Conservation (phyloP, 371 early-diverging fungal species). For the Actinomucor elegans region DNA sequence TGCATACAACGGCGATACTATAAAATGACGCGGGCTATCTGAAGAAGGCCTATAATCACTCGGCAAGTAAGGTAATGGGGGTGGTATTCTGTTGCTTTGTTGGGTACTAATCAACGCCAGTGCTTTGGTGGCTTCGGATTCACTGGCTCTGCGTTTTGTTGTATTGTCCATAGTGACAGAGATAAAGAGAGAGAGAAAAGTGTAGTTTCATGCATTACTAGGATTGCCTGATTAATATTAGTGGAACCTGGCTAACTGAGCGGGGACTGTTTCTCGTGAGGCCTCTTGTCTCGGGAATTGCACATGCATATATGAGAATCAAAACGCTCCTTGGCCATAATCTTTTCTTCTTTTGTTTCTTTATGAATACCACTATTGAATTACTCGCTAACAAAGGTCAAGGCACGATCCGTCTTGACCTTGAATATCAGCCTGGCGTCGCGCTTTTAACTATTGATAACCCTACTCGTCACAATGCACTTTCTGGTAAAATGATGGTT, state of each 20-base stretch:
- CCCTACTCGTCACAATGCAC: conserved; percentile 58
- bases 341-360: not conserved
- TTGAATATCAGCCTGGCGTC: conserved; percentile 44
- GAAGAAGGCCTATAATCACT: conserved; percentile 44
- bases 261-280: too few relatives aligned
- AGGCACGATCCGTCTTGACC: conserved; percentile 43
- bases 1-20: not conserved
- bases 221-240: too few relatives aligned
- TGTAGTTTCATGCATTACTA: too few relatives aligned
- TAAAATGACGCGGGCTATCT: conserved; percentile 36
- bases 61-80: conserved; percentile 46
- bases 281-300: too few relatives aligned
- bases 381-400: conserved; percentile 28
- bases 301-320: too few relatives aligned
- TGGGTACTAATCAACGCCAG: conserved; percentile 28
- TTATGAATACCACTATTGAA: conserved; percentile 7
- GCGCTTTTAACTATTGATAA: conserved; percentile 54
- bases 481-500: conserved; percentile 76
- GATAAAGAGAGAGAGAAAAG: too few relatives aligned
- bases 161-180: too few relatives aligned
- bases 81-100: conserved; percentile 21
- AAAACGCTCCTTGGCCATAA: too few relatives aligned
- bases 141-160: conserved; percentile 28
- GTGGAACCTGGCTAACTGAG: too few relatives aligned
- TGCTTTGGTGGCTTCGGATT: conserved; percentile 32